Conservation (phyloP, 2,329 filamentous ascomycete species). For the Pseudogymnoascus sp. region DNA sequence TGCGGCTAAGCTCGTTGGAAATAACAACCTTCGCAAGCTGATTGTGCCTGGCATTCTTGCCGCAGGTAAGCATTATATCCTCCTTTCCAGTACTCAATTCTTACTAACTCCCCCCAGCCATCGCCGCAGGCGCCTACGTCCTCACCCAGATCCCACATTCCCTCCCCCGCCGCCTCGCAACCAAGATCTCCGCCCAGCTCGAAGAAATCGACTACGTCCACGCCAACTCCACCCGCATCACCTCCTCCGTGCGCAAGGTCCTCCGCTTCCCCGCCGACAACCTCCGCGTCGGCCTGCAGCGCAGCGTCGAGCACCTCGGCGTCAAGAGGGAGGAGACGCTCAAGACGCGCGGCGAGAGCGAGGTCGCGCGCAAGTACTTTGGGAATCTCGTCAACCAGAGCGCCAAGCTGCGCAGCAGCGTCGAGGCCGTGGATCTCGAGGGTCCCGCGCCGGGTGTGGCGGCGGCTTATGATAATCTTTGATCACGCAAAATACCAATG, state of each 20-base stretch:
- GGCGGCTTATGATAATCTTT: conserved; percentile 25
- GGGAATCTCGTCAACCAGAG: conserved; percentile 67
- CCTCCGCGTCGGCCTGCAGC: conserved; percentile 73
- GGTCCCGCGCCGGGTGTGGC: conserved; percentile 28
- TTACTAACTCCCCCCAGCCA: conserved; percentile 44
- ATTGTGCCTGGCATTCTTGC: conserved; percentile 72
- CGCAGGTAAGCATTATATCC: conserved; percentile 54
- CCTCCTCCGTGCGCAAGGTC: conserved; percentile 77
- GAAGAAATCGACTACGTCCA: conserved; percentile 86
- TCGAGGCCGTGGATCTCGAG: conserved; percentile 29
- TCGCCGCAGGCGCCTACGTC: conserved; percentile 70
- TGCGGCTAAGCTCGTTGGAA: conserved; percentile 70
- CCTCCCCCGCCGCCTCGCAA: conserved; percentile 73
- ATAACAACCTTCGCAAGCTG: conserved; percentile 70
- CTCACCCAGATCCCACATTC: conserved; percentile 82
- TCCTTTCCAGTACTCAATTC: conserved; percentile 13
- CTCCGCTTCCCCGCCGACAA: conserved; percentile 81
- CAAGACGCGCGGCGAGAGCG: conserved; percentile 74
- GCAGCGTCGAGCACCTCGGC: conserved; percentile 76
- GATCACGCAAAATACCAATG: neutral
- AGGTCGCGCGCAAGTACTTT: conserved; percentile 86
- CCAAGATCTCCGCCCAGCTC: conserved; percentile 77
- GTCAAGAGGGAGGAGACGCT: conserved; percentile 71
- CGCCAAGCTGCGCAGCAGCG: conserved; percentile 38
- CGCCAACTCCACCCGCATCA: conserved; percentile 75